Evolutionary conservation across 768 basidiomycete genomes (phyloP), one percentile per base, ranked within the genome.

Genomic region (Podaxis carcinomalis): DNA sequence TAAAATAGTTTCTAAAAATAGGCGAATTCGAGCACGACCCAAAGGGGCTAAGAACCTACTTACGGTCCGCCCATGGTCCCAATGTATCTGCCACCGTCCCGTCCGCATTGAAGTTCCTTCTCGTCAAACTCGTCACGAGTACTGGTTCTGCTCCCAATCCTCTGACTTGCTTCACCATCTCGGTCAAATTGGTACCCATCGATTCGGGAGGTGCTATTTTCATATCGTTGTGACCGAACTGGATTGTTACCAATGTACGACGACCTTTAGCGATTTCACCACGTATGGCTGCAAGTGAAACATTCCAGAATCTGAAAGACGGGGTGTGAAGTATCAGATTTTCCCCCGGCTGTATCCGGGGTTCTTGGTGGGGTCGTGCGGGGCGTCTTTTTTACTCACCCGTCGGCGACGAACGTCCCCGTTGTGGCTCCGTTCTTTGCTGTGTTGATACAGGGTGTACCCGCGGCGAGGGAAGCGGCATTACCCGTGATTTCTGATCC

Each of bases 221-320:
- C 68, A 70, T 70, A 58, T 75, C 74, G 49, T 76, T 79, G 62
- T 79, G 77, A 0, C 78, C 78, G 50, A 80, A 80, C 54, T 78
- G 77, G 21, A 80, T 70, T 0, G 77, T 80, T 13, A 75, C 75
- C 16, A 74, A 63, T 1, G 75, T 77, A 23, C 73, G 64, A 21
- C 72, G 67, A 21, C 70, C 74, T 61, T 73, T 74, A 13, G 72
- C 70, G 6, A 78, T 70, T 65, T 77, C 73, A 19, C 62, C 65
- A 62, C 68, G 58, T 53, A 79, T 73, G 28, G 71, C 64, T 0
- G 67, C 71, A 25, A 78, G 63, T n/a, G 77, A 74, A 13, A 71
- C 71, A 52, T 72, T 68, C 64, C 68, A 78, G 56, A 70, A 75
- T 1, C 70, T 71, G 11, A 10, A 36, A 39, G 21, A 5, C 3